Percentiles rank a stretch among this genome's conserved stretches.
Evolutionary conservation across 495 filamentous ascomycete species (phyloP).

Genomic region (Annulohypoxylon bovei): DNA sequence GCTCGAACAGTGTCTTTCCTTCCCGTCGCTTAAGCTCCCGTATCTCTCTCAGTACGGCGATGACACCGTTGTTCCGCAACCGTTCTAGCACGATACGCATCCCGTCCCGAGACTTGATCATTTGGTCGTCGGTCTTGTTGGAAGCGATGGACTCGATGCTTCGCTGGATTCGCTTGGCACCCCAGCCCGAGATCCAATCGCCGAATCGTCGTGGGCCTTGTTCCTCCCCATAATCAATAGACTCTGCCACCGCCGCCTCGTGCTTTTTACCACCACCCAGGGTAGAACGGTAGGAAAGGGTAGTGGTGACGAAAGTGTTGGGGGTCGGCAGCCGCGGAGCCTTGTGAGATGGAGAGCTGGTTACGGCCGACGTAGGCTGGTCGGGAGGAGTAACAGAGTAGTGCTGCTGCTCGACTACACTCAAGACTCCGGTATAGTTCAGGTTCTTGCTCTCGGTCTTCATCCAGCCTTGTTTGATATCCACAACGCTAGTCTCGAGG

Average conservation of each 20-base stretch:
- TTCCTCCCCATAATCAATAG: conserved; percentile 34
- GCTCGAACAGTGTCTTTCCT: conserved; percentile 42
- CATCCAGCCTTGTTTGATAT: conserved; percentile 90
- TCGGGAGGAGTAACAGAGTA: conserved; percentile 65
- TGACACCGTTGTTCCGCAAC: conserved; percentile 77
- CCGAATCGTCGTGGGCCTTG: conserved; percentile 41
- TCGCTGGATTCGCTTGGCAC: conserved; percentile 81
- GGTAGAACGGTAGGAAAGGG: conserved; percentile 84
- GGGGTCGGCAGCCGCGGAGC: conserved; percentile 34
- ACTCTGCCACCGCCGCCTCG: conserved; percentile 52
- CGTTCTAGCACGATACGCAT: conserved; percentile 95
- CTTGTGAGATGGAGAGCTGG: conserved; percentile 4
- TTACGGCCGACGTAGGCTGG: conserved; percentile 2
- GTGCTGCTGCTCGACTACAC: conserved; percentile 87
- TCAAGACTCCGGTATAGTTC: conserved; percentile 91
- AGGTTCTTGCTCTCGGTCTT: conserved; percentile 83
- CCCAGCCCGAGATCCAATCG: conserved; percentile 65
- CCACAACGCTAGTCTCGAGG: conserved; percentile 88
- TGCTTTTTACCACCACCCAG: conserved; percentile 81
- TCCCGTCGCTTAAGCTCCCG: conserved; percentile 85
- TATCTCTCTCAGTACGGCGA: conserved; percentile 86
- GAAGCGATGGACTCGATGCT: conserved; percentile 91
- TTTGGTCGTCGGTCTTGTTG: conserved; percentile 80
- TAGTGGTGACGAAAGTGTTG: conserved; percentile 84
- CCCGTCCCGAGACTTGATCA: conserved; percentile 89